Evolutionary conservation across 768 basidiomycete genomes (phyloP), one percentile per base, ranked within the genome.

Genomic region (Ramaria sp.): DNA sequence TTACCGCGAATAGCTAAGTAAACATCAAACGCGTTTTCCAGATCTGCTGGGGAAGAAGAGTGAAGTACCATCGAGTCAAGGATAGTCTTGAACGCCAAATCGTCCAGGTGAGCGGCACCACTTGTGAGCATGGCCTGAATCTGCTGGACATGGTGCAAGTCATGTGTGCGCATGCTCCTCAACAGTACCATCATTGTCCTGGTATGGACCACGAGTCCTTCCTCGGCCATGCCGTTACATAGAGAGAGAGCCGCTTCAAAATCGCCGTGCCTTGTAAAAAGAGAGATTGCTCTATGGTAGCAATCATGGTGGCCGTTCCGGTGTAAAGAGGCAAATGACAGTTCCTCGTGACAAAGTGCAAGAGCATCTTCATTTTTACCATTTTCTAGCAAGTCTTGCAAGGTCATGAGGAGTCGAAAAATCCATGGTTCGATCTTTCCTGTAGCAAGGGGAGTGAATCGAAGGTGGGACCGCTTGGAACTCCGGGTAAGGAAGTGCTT

Each of bases 1-100:
- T 1, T n/a, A n/a, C 46, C 47, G 22, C 47, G 55, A 20, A 20
- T 38, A 4, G 22, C 24, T 1, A 24, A 31, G 38, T 48, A 57
- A 17, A 24, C 10, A 15, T 31, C 27, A 12, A 57, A 50, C 15
- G 55, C 55, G 22, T 48, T 39, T 31, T 47, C 55, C 33, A 57
- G 30, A 17, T 20, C 37, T 11, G 49, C 37, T n/a, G 55, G 55
- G 7, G 55, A 33, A 57, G 30, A 24, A 39, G 20, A 4, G 20
- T 48, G 24, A 20, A 38, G 30, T 7, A 50, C 15, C 47, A 49
- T 49, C 3, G 34, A 20, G 46, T 57, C 55, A 30, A 57, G 19
- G n/a, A 57, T 20, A 4, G 55, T 37, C 45, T 57, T 47, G 34
- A 57, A 57, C 7, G 55, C 24, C 22, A 57, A 57, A 48, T 49